phyloP scores from a whole-genome alignment of 1,284 basidiomycete genomes.

The Ganoderma sinense region DNA sequence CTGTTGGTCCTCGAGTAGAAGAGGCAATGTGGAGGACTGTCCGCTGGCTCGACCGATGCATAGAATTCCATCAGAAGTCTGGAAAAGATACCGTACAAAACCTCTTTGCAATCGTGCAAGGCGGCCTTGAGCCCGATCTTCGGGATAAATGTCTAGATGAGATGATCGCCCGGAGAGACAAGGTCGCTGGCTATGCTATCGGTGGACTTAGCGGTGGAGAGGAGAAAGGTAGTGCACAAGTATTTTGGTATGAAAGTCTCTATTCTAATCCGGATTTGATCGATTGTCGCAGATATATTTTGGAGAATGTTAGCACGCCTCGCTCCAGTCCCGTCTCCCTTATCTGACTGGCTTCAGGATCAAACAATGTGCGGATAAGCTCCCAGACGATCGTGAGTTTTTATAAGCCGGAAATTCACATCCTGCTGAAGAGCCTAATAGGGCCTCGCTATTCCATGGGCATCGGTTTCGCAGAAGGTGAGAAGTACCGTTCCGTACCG shows the following conservation, averaged over 20 bases:
- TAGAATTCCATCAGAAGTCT: constrained; percentile 71
- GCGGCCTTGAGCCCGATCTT: constrained; percentile 73
- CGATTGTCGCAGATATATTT: constrained; percentile 67
- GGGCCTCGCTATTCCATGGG: constrained; percentile 90
- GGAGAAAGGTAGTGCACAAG: constrained; percentile 70
- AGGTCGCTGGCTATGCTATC: constrained; percentile 83
- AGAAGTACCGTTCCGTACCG: not conserved
- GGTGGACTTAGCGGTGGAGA: constrained; percentile 87
- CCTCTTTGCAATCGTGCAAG: constrained; percentile 89
- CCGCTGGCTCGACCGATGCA: constrained; percentile 87
- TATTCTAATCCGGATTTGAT: not conserved
- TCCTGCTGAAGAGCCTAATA: constrained; percentile 38
- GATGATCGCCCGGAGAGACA: constrained; percentile 77
- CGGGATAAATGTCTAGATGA: constrained; percentile 79
- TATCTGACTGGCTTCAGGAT: constrained; percentile 57
- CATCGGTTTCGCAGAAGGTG: constrained; percentile 88
- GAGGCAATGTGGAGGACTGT: constrained; percentile 87
- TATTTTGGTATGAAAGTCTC: not conserved
- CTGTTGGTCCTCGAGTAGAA: constrained; percentile 76
- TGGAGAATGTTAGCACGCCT: constrained; percentile 75
- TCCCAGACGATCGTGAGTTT: constrained; percentile 75
- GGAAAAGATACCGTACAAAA: constrained; percentile 74
- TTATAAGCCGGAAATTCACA: constrained; percentile 4
- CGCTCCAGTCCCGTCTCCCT: constrained; percentile 6
- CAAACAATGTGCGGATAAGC: constrained; percentile 77